Conservation (phyloP, 2,329 filamentous ascomycete genomes). For the Chalaropsis thielavioides region DNA sequence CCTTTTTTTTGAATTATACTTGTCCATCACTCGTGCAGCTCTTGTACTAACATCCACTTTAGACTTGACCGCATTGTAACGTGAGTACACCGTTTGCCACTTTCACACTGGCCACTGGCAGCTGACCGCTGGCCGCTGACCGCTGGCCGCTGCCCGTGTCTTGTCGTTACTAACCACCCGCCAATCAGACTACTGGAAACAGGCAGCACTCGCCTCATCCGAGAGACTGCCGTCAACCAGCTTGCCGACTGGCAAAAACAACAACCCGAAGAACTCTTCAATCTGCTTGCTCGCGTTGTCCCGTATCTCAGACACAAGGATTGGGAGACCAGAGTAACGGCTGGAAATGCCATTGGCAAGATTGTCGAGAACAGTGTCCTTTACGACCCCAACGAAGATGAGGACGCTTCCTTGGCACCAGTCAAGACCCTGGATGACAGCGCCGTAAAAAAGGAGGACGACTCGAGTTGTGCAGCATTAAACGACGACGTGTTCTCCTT, state of each 20-base stretch:
- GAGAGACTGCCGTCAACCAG: slow-evolving; percentile 93
- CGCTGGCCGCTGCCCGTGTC: too few relatives aligned
- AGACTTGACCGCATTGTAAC: slow-evolving; percentile 78
- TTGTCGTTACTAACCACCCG: neutral
- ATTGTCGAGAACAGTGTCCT: slow-evolving; percentile 78
- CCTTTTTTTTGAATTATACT: neutral
- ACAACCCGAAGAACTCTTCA: slow-evolving; percentile 94
- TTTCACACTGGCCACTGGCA: neutral
- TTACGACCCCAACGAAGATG: slow-evolving; percentile 76
- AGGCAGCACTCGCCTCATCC: slow-evolving; percentile 86
- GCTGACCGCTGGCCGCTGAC: neutral
- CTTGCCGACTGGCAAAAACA: slow-evolving; percentile 96
- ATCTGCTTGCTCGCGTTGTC: slow-evolving; percentile 83
- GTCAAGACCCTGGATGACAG: slow-evolving; percentile 24
- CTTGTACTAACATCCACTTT: slow-evolving; percentile 15
- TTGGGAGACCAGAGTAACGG: slow-evolving; percentile 90
- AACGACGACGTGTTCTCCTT: slow-evolving; percentile 35
- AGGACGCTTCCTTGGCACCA: slow-evolving; percentile 26
- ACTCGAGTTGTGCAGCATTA: slow-evolving; percentile 23
- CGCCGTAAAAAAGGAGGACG: slow-evolving; percentile 47
- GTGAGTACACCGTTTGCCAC: slow-evolving; percentile 39
- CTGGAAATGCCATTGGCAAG: slow-evolving; percentile 84
- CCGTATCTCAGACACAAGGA: slow-evolving; percentile 89
- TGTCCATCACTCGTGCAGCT: neutral
- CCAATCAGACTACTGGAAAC: slow-evolving; percentile 73